Conservation (phyloP, 129 eudicot genomes). For the Apium graveolens region DNA sequence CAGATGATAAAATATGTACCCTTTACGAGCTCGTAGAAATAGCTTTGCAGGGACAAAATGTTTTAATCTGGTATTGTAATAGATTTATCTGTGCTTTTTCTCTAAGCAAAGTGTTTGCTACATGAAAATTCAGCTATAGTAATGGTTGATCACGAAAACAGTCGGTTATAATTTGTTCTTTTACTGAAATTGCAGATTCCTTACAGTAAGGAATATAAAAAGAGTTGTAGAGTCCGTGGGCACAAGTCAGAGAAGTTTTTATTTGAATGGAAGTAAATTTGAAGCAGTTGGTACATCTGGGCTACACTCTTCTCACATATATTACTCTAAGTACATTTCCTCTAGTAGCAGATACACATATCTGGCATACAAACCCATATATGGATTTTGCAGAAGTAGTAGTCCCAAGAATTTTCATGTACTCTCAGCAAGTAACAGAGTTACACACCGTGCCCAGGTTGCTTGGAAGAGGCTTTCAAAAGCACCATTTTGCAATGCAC, state of each 20-base stretch:
- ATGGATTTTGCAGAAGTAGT: slow-evolving; percentile 20
- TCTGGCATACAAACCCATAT: slow-evolving; percentile 19
- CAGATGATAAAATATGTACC: too few species aligned
- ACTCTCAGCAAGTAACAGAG: slow-evolving; percentile 23
- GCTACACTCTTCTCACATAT: slow-evolving; percentile 30
- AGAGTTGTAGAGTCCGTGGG: slow-evolving; percentile 32
- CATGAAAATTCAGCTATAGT: background rate
- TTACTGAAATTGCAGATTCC: slow-evolving; percentile 36
- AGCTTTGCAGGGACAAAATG: background rate
- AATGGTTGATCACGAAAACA: background rate
- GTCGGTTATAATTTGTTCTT: background rate
- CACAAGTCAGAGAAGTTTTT: slow-evolving; percentile 26
- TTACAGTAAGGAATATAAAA: slow-evolving; percentile 36
- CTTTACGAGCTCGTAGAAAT: background rate
- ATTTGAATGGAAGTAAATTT: slow-evolving; percentile 28
- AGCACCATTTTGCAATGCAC: slow-evolving; percentile 14
- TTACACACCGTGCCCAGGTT: slow-evolving; percentile 46
- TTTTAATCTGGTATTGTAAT: background rate
- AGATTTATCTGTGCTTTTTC: background rate
- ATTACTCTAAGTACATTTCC: slow-evolving; percentile 23
- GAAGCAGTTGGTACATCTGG: slow-evolving; percentile 22
- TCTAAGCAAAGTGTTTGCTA: background rate
- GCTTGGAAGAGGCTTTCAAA: slow-evolving; percentile 54
- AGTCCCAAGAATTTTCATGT: slow-evolving; percentile 28
- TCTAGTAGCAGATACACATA: slow-evolving; percentile 22